Conservation (phyloP, 169 alveolate genomes). For the Prorocentrum cordatum region DNA sequence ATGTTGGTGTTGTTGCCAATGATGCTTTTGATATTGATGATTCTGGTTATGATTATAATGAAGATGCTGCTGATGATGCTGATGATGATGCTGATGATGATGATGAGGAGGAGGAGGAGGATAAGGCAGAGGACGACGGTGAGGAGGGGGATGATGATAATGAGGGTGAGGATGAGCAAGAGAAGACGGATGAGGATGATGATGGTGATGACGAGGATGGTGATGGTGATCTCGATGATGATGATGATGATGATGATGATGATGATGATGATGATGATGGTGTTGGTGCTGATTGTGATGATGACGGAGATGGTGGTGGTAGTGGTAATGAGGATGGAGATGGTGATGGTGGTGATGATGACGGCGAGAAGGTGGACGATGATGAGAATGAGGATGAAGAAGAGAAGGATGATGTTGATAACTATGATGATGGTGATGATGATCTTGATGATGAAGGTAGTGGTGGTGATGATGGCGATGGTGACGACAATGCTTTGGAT, state of each 20-base stretch:
- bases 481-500: neutral
- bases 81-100: no score
- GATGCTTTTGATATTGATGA: no score
- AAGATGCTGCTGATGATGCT: no score
- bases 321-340: neutral
- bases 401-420: neutral
- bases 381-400: neutral
- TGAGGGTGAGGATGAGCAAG: no score
- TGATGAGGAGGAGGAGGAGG: no score
- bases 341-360: neutral
- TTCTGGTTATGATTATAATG: no score
- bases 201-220: no score
- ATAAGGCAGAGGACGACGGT: no score
- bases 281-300: neutral
- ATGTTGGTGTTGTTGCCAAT: no score
- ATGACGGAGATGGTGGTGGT: neutral
- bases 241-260: neutral
- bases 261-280: neutral
- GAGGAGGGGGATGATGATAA: no score
- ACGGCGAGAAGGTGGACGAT: neutral
- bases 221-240: no score
- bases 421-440: neutral
- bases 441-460: neutral
- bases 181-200: no score
- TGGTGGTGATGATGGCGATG: neutral